phyloP scores from a whole-genome alignment of 208 protist species.

The Leishmania arabica region DNA sequence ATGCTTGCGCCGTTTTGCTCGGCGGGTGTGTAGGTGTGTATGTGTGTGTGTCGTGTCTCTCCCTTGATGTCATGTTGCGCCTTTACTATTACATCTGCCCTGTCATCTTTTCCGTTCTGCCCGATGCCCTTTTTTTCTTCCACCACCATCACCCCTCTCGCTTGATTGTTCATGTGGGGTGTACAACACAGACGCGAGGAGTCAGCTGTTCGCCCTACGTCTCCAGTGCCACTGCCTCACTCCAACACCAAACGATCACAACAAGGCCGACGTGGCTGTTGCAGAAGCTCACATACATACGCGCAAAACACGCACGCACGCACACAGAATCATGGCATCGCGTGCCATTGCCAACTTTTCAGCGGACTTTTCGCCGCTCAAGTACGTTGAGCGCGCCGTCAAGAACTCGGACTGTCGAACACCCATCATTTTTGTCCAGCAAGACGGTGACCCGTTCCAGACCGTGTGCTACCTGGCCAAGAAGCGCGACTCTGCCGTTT shows the following conservation, averaged over 20 bases:
- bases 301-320: not conserved
- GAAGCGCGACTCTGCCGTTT: constrained; percentile 66
- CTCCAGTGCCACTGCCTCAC: not conserved
- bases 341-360: constrained; percentile 31
- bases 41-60: not conserved
- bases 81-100: not conserved
- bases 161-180: not conserved
- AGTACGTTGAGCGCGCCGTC: constrained; percentile 68
- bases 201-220: not conserved
- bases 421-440: constrained; percentile 73
- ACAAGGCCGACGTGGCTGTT: not conserved
- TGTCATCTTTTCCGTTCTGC: not conserved
- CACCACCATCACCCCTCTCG: not conserved
- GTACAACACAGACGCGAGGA: not conserved
- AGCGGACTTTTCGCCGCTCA: constrained; percentile 51
- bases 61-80: not conserved
- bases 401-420: constrained; percentile 89
- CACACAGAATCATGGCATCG: constrained; percentile 11
- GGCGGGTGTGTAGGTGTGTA: not conserved
- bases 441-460: constrained; percentile 86
- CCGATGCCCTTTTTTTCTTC: not conserved
- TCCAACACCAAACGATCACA: not conserved
- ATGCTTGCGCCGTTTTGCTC: not conserved
- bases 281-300: not conserved
- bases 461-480: constrained; percentile 72